Evolutionary conservation across 2,329 filamentous ascomycete genomes (phyloP).

Genomic region (Samsoniella hepiali): DNA sequence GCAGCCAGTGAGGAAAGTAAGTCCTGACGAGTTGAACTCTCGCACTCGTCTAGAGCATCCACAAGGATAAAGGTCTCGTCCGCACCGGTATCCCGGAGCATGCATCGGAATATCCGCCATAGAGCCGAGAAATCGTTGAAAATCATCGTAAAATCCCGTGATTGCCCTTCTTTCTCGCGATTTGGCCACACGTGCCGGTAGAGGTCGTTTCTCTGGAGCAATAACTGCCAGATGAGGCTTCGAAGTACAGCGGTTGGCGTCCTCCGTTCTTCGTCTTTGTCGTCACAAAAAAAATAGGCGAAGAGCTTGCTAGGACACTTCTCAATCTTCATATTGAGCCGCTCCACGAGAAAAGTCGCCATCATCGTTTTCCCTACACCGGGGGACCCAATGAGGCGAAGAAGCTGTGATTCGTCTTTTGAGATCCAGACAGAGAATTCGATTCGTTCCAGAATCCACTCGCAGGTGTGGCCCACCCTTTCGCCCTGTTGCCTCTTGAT

Average conservation of each 20-base stretch:
- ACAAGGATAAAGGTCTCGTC: slow-evolving; percentile 19
- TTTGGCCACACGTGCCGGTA: slow-evolving; percentile 14
- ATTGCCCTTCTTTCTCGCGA: no score
- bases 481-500: slow-evolving; percentile 16
- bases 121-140: slow-evolving; percentile 18
- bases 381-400: slow-evolving; percentile 19
- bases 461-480: slow-evolving; percentile 18
- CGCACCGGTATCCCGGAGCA: slow-evolving; percentile 11
- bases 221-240: slow-evolving; percentile 21
- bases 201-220: slow-evolving; percentile 19
- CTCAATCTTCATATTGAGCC: slow-evolving; percentile 12
- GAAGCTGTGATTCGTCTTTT: slow-evolving; percentile 3
- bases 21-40: slow-evolving; percentile 9
- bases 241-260: slow-evolving; percentile 16
- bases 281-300: slow-evolving; percentile 20
- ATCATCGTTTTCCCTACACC: slow-evolving; percentile 21
- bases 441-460: slow-evolving; percentile 19
- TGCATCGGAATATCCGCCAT: slow-evolving; percentile 17
- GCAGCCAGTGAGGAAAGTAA: slow-evolving; percentile 3
- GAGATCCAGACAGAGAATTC: slow-evolving; percentile 17
- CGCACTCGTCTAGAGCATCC: slow-evolving; percentile 20
- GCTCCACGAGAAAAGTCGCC: slow-evolving; percentile 20
- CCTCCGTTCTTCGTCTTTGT: slow-evolving; percentile 15
- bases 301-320: slow-evolving; percentile 7
- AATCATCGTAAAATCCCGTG: background rate